Evolutionary conservation across 2,329 filamentous ascomycete species (phyloP), one percentile per base, ranked within the genome.

Genomic region (Aspergillus neoniger): DNA sequence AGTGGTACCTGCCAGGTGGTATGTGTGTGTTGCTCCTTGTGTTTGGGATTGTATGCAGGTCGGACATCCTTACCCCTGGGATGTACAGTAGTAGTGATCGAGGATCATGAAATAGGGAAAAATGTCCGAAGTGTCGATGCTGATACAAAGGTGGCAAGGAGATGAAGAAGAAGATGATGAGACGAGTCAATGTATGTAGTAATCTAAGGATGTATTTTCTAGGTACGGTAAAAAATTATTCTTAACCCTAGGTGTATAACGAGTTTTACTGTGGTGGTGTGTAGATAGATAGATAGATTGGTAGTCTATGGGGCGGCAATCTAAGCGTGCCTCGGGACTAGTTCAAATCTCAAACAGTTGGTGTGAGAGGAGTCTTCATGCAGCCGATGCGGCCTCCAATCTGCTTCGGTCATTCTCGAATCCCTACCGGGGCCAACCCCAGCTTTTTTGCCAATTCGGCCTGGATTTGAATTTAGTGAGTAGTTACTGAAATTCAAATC

Each of bases 321-420:
- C 4, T 30, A 30, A 30, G 28, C 28, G 12, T 36, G 32, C 32
- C 32, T 21, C 39, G 17, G 17, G 41, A 65, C 64, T 65, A 62
- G 59, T 54, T 36, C 9, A 41, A 65, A 60, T 50, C 55, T 65
- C 64, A 66, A 66, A 65, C 63, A 53, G 30, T 63, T 60, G 21
- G 61, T 62, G 62, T 63, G 63, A 65, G 58, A 57, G 38, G 25
- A 47, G 57, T 54, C 48, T 50, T 58, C 57, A 58, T 60, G 61
- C 53, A 53, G 21, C 58, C 30, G 51, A 58, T 60, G 61, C 55
- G 50, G 47, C 54, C 51, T 55, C 51, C 38, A 60, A 60, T 48
- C 50, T 62, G 47, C 36, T 58, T 52, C 44, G 47, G 52, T 47
- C 44, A 28, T 55, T 51, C 47, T 48, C 47, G 48, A 57, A 47